Percentiles rank a stretch among this genome's conserved stretches.
Conservation (phyloP, 345 rosid species). For the Linum lewisii region DNA sequence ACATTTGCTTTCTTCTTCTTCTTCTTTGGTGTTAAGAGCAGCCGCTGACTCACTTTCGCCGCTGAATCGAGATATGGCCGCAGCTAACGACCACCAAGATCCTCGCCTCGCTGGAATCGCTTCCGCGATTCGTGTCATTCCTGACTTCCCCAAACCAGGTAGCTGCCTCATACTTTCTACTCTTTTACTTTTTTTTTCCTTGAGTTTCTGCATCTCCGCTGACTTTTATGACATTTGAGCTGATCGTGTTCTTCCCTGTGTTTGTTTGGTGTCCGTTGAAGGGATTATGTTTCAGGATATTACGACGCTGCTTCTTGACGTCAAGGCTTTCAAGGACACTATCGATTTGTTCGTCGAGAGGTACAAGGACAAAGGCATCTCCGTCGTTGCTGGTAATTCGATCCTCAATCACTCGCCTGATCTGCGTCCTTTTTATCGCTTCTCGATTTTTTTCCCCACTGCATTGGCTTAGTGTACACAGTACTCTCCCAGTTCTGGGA, state of each 20-base stretch:
- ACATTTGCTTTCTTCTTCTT: background rate
- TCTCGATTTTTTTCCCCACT: background rate
- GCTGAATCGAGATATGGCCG: conserved; percentile 18
- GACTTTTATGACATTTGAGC: background rate
- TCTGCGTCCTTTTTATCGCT: background rate
- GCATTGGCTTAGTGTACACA: background rate
- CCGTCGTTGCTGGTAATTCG: conserved; percentile 68
- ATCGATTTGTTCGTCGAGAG: conserved; percentile 78
- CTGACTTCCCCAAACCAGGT: conserved; percentile 93
- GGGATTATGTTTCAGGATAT: conserved; percentile 90
- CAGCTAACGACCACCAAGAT: conserved; percentile 34
- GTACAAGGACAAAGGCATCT: conserved; percentile 48
- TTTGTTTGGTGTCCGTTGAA: conserved; percentile 14
- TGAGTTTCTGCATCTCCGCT: background rate
- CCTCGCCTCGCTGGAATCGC: conserved; percentile 55
- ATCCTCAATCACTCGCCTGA: background rate
- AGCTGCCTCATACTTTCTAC: background rate
- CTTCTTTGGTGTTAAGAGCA: background rate
- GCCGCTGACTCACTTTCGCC: background rate
- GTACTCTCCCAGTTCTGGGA: background rate
- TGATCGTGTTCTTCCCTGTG: conserved; percentile 1
- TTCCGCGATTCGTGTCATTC: conserved; percentile 74
- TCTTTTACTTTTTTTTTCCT: background rate
- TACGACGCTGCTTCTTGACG: conserved; percentile 70
- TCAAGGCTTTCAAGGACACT: conserved; percentile 64